Evolutionary conservation across 495 filamentous ascomycete species (phyloP).

Genomic region (Tirmania nivea): DNA sequence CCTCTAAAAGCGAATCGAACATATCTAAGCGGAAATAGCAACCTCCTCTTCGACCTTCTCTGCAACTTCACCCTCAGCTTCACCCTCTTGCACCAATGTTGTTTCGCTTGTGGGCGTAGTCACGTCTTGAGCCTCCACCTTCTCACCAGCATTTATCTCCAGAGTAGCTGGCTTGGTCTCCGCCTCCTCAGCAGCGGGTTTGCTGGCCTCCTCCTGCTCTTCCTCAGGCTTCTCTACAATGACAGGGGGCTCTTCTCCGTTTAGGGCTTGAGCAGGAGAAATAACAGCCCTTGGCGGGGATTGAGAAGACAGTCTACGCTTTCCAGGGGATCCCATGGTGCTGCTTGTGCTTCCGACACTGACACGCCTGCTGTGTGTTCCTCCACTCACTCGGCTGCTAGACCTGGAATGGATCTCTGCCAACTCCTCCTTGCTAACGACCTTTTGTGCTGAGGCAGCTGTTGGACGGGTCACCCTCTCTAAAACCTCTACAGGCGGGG

Average conservation of each 20-base stretch:
- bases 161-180: neutral
- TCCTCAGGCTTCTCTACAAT: neutral
- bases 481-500: neutral
- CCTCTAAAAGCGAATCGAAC: too few species aligned
- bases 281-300: neutral
- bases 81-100: conserved; percentile 15
- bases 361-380: neutral
- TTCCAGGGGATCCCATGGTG: neutral
- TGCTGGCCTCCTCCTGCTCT: neutral
- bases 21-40: too few species aligned
- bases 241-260: neutral
- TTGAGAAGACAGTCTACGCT: neutral
- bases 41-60: neutral
- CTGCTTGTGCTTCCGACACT: neutral
- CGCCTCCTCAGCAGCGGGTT: neutral
- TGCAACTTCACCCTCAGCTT: neutral
- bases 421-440: neutral
- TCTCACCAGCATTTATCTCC: neutral
- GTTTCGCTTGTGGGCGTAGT: conserved; percentile 15
- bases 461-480: neutral
- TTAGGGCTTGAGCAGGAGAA: neutral
- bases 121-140: conserved; percentile 16
- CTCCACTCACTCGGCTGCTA: neutral
- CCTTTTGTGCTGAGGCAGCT: neutral
- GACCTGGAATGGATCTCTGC: neutral